These are phyloP conservation scores for Lipomyces yamanashiensis DNA, from an alignment of 805 yeast species.

Conservation along the genomic window DNA sequence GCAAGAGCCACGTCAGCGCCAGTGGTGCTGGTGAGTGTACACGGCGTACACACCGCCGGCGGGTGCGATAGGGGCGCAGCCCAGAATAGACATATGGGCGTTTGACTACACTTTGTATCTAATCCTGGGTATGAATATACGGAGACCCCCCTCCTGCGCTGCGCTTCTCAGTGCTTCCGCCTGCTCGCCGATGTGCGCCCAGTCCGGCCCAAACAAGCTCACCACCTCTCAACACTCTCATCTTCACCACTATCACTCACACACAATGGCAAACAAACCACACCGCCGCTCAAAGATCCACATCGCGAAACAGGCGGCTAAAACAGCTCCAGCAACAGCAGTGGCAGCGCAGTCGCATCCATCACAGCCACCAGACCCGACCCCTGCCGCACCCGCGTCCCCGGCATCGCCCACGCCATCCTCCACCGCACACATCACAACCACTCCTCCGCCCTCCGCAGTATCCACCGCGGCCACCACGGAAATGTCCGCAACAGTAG, in stretches of 20 bases:
- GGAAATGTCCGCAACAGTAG: too few species aligned
- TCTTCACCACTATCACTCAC: background rate
- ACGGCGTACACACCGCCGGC: slow-evolving; percentile 1
- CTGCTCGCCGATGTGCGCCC: background rate
- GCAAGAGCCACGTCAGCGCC: slow-evolving; percentile 11
- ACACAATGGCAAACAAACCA: slow-evolving; percentile 12
- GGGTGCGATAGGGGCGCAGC: background rate
- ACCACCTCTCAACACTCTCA: background rate
- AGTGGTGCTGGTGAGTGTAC: background rate
- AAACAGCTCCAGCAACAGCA: background rate
- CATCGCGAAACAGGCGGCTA: background rate
- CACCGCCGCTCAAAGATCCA: background rate
- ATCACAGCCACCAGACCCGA: background rate
- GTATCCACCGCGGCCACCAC: too few species aligned
- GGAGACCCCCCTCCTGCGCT: slow-evolving; percentile 2
- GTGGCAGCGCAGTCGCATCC: background rate
- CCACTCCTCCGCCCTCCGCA: slow-evolving; percentile 3
- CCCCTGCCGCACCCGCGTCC: background rate
- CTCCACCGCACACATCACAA: background rate
- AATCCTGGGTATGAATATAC: background rate
- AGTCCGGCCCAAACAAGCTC: background rate
- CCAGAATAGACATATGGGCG: background rate
- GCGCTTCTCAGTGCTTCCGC: slow-evolving; percentile 11
- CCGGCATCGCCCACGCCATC: background rate
- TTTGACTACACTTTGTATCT: background rate